Base-by-base conservation (phyloP, 495 filamentous ascomycete genomes). In the Hypomontagnella monticulosa region DNA sequence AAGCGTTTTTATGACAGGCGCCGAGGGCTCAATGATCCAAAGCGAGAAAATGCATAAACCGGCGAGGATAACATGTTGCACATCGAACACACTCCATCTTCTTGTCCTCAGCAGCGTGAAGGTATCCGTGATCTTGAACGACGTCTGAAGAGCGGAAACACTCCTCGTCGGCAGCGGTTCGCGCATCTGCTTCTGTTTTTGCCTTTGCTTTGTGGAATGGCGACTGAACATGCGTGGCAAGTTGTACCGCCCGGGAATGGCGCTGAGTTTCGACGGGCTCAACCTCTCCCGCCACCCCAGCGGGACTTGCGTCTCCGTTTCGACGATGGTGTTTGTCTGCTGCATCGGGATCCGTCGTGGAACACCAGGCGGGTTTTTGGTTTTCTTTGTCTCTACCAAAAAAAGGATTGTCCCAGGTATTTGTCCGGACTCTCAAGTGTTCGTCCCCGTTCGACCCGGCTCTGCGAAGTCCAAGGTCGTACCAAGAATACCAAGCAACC, bases 31-130 rank as follows among this genome's bases (percentile, higher is more conserved):
- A 48, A 67, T 47, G 62, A 97, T 85, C 63, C 81, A 91, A 34
- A 97, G 81, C 30, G 89, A 91, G 78, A 96, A 97, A 61, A 95
- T 85, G 67, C 85, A 87, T 43, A 93, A 73, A 30, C 89, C 85
- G 43, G 90, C 81, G 30, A 95, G 73, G 19, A 94, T 74, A 16
- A 94, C 70, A 71, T 98, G 93, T 73, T 97, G 94, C 50, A 88
- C 85, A 78, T 98, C 94, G 76, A 93, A 92, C 59, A 87, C 76
- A 2, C 88, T 90, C 94, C 93, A 98, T 53, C 83, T 86, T 72
- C 94, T 89, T 44, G 82, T 79, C 54, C 88, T 87, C 47, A 98
- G 80, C 14, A 88, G 83, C 20, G 84, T 82, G 46, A 97, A 76
- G 4, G 91, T 91, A 71, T 92, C 90, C 61, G 77, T 73, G 19